A percentile compares a stretch with the other conserved stretches of the same genome.
Evolutionary conservation across 495 filamentous ascomycete species (phyloP).

Genomic region (Lasiosphaeriaceae sp.): DNA sequence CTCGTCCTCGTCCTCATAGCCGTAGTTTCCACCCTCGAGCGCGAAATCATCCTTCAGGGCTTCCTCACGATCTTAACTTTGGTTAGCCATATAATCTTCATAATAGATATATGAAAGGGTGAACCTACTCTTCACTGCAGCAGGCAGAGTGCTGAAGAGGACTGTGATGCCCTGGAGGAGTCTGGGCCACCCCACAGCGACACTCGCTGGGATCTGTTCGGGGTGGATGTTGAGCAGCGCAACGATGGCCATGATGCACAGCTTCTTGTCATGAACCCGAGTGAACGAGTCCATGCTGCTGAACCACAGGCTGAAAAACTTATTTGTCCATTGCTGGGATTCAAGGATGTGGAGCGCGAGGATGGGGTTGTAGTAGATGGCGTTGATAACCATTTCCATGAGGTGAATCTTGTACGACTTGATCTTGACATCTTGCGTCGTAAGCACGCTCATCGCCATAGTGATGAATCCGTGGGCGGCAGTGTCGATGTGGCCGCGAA

Average conservation of each 20-base stretch:
- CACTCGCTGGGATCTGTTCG: conserved; percentile 76
- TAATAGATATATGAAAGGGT: background rate
- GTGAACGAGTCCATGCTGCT: conserved; percentile 90
- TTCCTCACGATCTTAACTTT: conserved; percentile 70
- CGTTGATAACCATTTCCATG: conserved; percentile 99
- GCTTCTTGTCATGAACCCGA: conserved; percentile 95
- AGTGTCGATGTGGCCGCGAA: conserved; percentile 84
- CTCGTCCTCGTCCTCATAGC: conserved; percentile 75
- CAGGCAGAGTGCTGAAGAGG: conserved; percentile 86
- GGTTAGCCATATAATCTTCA: conserved; percentile 13
- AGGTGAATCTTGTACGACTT: conserved; percentile 92
- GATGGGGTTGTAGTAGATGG: conserved; percentile 90
- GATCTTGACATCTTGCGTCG: conserved; percentile 63
- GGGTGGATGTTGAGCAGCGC: conserved; percentile 71
- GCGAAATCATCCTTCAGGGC: conserved; percentile 87
- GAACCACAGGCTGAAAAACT: conserved; percentile 98
- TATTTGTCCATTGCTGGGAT: conserved; percentile 94
- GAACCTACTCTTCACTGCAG: conserved; percentile 74
- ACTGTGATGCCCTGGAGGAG: conserved; percentile 85
- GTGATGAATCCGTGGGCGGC: conserved; percentile 82
- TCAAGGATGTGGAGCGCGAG: conserved; percentile 82
- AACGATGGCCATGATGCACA: conserved; percentile 90
- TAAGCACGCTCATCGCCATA: conserved; percentile 80
- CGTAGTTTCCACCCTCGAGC: conserved; percentile 62
- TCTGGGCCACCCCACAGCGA: conserved; percentile 96